Percentiles rank a stretch among this genome's conserved stretches.
These are phyloP conservation scores for Penicillium sp. DNA, from an alignment of 2,329 filamentous ascomycete species.

Conservation along the genomic window DNA sequence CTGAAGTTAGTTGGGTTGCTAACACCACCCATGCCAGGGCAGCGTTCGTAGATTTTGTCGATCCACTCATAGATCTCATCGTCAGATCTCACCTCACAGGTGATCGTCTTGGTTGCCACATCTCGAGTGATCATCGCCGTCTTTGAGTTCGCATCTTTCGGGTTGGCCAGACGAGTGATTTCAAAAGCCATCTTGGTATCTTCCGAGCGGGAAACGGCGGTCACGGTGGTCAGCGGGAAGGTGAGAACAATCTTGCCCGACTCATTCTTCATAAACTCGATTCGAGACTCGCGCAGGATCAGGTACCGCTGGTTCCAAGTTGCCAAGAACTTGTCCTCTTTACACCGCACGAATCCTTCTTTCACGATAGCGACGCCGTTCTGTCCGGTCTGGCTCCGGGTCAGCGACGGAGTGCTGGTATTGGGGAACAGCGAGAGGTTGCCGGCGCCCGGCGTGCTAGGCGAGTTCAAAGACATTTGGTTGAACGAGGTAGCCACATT, in stretches of 20 bases:
- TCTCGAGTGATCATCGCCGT: slow-evolving; percentile 78
- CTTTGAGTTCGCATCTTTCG: slow-evolving; percentile 65
- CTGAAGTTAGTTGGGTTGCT: slow-evolving; percentile 99
- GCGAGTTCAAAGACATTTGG: slow-evolving; percentile 72
- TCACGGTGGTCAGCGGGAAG: slow-evolving; percentile 82
- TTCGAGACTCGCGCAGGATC: slow-evolving; percentile 86
- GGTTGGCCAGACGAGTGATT: slow-evolving; percentile 71
- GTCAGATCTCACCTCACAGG: slow-evolving; percentile 92
- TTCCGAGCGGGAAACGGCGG: slow-evolving; percentile 88
- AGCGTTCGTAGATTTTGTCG: slow-evolving; percentile 94
- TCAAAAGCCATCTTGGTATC: slow-evolving; percentile 91
- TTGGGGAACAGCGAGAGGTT: slow-evolving; percentile 69
- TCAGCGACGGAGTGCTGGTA: slow-evolving; percentile 73
- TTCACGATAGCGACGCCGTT: slow-evolving; percentile 76
- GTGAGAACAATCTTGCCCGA: slow-evolving; percentile 86
- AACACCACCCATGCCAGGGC: slow-evolving; percentile 95
- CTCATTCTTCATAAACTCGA: slow-evolving; percentile 94
- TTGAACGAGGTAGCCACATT: slow-evolving; percentile 66
- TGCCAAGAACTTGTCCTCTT: slow-evolving; percentile 79
- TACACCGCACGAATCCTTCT: slow-evolving; percentile 61
- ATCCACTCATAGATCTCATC: slow-evolving; percentile 99
- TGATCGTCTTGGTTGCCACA: slow-evolving; percentile 78
- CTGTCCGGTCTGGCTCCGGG: slow-evolving; percentile 62
- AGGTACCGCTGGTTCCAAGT: slow-evolving; percentile 92
- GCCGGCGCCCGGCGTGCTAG: slow-evolving; percentile 56